These are phyloP conservation scores for Phytophthora vignae DNA, from an alignment of 352 stramenopile genomes.

Conservation along the genomic window DNA sequence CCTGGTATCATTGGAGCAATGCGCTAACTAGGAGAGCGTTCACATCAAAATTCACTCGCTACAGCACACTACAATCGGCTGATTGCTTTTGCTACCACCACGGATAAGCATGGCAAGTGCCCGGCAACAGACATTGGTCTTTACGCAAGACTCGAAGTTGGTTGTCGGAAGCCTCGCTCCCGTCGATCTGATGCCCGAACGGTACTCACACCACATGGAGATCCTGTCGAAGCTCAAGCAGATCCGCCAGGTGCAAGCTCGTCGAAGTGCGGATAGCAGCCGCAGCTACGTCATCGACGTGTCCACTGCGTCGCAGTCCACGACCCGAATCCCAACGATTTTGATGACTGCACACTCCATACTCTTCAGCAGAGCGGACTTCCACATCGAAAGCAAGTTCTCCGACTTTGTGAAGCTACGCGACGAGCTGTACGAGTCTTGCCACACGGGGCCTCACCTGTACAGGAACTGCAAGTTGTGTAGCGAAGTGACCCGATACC, in stretches of 20 bases:
- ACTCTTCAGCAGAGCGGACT: conserved; percentile 26
- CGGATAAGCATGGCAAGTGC: background rate
- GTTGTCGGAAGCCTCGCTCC: conserved; percentile 17
- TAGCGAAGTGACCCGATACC: conserved; percentile 46
- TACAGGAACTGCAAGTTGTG: conserved; percentile 50
- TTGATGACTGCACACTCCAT: conserved; percentile 11
- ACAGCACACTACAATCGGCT: too few species aligned
- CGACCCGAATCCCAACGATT: conserved; percentile 35
- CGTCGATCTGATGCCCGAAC: conserved; percentile 33
- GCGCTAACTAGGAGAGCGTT: background rate
- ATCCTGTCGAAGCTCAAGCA: conserved; percentile 39
- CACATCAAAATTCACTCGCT: conserved; percentile 27
- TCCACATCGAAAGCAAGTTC: conserved; percentile 35
- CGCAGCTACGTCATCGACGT: conserved; percentile 33
- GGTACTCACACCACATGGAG: conserved; percentile 42
- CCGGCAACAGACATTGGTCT: background rate
- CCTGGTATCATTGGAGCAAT: too few species aligned
- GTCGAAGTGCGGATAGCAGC: conserved; percentile 1
- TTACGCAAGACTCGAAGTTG: conserved; percentile 8
- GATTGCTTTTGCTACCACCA: too few species aligned
- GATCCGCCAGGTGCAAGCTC: conserved; percentile 34
- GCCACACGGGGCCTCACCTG: conserved; percentile 34
- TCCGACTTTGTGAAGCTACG: conserved; percentile 51
- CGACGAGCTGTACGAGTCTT: conserved; percentile 42
- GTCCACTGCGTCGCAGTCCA: conserved; percentile 35